Percentiles rank a stretch among this genome's conserved stretches.
phyloP scores from a whole-genome alignment of 2,329 filamentous ascomycete genomes.

The Ophiosphaerella herpotricha region DNA sequence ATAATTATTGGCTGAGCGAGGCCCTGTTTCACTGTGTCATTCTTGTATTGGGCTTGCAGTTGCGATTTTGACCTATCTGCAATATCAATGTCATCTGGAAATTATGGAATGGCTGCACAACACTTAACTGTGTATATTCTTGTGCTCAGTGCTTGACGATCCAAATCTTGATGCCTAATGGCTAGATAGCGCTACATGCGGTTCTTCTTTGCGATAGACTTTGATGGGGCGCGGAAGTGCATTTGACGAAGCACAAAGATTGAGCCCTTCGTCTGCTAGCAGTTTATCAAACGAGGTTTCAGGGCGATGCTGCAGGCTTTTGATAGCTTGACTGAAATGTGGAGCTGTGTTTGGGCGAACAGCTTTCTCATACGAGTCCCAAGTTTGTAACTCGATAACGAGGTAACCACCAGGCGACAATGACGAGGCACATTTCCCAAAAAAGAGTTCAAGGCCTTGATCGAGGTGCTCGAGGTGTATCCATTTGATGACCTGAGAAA shows the following conservation, averaged over 20 bases:
- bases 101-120: background rate
- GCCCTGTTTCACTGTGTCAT: too few species aligned
- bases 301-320: conserved; percentile 34
- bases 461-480: conserved; percentile 46
- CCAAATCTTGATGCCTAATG: background rate
- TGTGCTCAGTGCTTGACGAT: background rate
- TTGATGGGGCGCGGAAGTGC: conserved; percentile 39
- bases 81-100: too few species aligned
- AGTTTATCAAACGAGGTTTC: conserved; percentile 41
- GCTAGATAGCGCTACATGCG: background rate
- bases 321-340: conserved; percentile 35
- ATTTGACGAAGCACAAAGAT: conserved; percentile 34
- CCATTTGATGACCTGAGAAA: conserved; percentile 43
- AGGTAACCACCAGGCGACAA: conserved; percentile 37
- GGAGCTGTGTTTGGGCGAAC: conserved; percentile 38
- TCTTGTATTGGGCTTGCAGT: too few species aligned
- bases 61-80: too few species aligned
- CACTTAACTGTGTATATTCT: too few species aligned
- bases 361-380: conserved; percentile 45
- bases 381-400: conserved; percentile 42
- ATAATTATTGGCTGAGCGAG: too few species aligned
- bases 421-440: conserved; percentile 36
- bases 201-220: conserved; percentile 38
- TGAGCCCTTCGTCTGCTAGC: conserved; percentile 31
- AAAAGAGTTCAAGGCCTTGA: conserved; percentile 37